Percentiles rank a stretch among this genome's conserved stretches.
These are phyloP conservation scores for Xylaria sp. DNA, from an alignment of 2,329 filamentous ascomycete species.

Conservation along the genomic window DNA sequence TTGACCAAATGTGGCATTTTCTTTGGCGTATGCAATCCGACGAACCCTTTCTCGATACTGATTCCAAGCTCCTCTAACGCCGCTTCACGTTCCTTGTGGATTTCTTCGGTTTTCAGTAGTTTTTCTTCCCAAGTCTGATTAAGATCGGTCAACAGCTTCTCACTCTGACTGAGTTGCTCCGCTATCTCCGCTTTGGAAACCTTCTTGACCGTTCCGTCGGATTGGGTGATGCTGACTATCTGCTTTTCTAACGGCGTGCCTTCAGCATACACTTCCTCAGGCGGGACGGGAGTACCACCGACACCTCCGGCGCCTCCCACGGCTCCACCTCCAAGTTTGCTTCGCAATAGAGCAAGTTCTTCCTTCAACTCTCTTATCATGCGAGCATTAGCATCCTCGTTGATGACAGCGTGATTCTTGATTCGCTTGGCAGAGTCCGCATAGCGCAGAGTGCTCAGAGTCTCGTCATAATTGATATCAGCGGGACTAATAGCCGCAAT, in stretches of 20 bases:
- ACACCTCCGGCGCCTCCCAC: conserved; percentile 58
- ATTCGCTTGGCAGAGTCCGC: conserved; percentile 98
- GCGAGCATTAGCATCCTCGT: conserved; percentile 97
- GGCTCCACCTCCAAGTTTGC: conserved; percentile 77
- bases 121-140: conserved; percentile 99
- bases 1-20: conserved; percentile 99
- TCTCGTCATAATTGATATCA: conserved; percentile 99
- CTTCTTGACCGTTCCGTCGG: conserved; percentile 89
- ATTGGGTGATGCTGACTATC: conserved; percentile 90
- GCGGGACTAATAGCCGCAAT: conserved; percentile 98
- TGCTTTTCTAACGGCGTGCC: conserved; percentile 95
- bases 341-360: conserved; percentile 84
- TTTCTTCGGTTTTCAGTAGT: conserved; percentile 91
- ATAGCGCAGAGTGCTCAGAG: conserved; percentile 92
- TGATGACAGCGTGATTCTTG: conserved; percentile 99
- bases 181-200: conserved; percentile 98
- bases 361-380: conserved; percentile 99
- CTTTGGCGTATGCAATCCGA: conserved; percentile 94
- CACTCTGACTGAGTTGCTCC: conserved; percentile 93
- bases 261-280: conserved; percentile 88
- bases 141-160: conserved; percentile 93
- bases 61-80: conserved; percentile 97
- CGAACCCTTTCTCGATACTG: conserved; percentile 98
- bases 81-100: conserved; percentile 96
- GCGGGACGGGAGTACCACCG: conserved; percentile 55